phyloP scores from a whole-genome alignment of 805 yeast species.

The Pichia manshurica region DNA sequence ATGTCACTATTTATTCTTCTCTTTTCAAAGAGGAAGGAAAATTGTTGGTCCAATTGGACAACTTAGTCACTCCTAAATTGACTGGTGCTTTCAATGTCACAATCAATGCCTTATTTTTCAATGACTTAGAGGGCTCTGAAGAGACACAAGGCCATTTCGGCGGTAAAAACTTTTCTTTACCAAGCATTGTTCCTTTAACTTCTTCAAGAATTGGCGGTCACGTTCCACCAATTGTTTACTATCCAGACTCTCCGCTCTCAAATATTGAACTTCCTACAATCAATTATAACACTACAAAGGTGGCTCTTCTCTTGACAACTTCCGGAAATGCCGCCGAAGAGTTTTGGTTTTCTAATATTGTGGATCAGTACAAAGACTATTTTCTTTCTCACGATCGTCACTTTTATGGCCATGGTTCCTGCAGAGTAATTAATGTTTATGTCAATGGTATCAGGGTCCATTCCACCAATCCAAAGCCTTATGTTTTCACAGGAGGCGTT shows the following conservation, averaged over 20 bases:
- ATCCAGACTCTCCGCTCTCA: slow-evolving; percentile 36
- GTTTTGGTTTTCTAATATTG: slow-evolving; percentile 67
- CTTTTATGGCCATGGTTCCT: slow-evolving; percentile 62
- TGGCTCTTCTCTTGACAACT: slow-evolving; percentile 52
- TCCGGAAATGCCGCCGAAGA: slow-evolving; percentile 80
- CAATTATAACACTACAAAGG: slow-evolving; percentile 52
- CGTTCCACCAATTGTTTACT: slow-evolving; percentile 40
- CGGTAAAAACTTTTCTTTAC: not conserved
- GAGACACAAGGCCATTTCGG: not conserved
- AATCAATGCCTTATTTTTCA: slow-evolving; percentile 47
- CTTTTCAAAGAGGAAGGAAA: slow-evolving; percentile 42
- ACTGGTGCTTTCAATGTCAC: slow-evolving; percentile 57
- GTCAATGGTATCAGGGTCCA: slow-evolving; percentile 56
- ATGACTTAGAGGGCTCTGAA: slow-evolving; percentile 18
- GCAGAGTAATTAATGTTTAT: slow-evolving; percentile 58
- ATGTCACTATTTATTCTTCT: slow-evolving; percentile 49
- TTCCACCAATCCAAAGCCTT: slow-evolving; percentile 62
- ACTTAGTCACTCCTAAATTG: slow-evolving; percentile 46
- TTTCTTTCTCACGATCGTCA: slow-evolving; percentile 37
- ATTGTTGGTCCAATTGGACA: slow-evolving; percentile 59
- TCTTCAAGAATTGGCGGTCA: slow-evolving; percentile 13
- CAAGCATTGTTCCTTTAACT: slow-evolving; percentile 35
- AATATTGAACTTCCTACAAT: slow-evolving; percentile 39
- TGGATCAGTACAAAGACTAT: slow-evolving; percentile 41
- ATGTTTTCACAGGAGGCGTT: slow-evolving; percentile 74